Evolutionary conservation across 805 yeast species (phyloP).

Genomic region (Yamadazyma takamatsuzukensis): DNA sequence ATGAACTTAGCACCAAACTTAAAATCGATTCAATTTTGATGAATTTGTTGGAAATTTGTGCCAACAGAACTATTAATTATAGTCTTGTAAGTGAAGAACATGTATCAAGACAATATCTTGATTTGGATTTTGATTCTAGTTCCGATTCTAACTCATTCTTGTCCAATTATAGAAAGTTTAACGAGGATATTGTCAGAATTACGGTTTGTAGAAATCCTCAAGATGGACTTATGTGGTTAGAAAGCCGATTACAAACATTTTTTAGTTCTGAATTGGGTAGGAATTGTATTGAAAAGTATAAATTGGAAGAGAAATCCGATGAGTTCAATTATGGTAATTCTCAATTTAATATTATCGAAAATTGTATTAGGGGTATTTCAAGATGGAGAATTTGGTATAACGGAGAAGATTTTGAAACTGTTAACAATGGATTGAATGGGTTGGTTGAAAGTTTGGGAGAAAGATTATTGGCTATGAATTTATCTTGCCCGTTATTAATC

Average conservation of each 20-base stretch:
- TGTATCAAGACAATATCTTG: constrained; percentile 61
- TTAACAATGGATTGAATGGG: constrained; percentile 49
- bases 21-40: constrained; percentile 58
- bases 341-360: constrained; percentile 82
- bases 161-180: constrained; percentile 73
- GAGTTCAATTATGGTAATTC: constrained; percentile 75
- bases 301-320: constrained; percentile 54
- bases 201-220: constrained; percentile 83
- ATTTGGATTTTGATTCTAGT: constrained; percentile 83
- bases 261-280: constrained; percentile 70
- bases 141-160: constrained; percentile 78
- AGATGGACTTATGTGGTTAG: constrained; percentile 79
- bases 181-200: constrained; percentile 87
- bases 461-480: constrained; percentile 66
- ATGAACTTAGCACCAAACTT: constrained; percentile 59
- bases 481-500: constrained; percentile 75
- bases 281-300: constrained; percentile 52
- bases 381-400: constrained; percentile 94
- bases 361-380: constrained; percentile 86
- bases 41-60: constrained; percentile 67
- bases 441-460: constrained; percentile 70
- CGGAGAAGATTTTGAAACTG: constrained; percentile 49
- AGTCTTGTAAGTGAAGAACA: constrained; percentile 63
- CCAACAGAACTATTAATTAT: constrained; percentile 75
- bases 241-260: constrained; percentile 64